Conservation (phyloP, 2,329 filamentous ascomycete species). For the Microsporum ferrugineum region DNA sequence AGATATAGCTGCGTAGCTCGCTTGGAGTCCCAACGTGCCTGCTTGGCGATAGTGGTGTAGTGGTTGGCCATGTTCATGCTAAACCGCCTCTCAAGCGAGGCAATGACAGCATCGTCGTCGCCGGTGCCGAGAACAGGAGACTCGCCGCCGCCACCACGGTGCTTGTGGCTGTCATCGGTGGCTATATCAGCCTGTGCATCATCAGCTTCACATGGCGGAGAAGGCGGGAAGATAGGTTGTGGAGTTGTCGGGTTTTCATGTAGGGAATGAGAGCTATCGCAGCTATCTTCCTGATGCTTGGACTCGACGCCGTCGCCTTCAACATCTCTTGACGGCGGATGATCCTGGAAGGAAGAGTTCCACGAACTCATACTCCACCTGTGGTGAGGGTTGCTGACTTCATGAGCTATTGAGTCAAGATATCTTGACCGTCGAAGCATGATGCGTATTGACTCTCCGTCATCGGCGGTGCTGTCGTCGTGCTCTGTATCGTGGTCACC, state of each 20-base stretch:
- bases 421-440: conserved; percentile 41
- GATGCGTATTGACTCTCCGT: conserved; percentile 46
- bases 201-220: not conserved
- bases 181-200: not conserved
- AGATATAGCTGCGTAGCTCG: conserved; percentile 46
- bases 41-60: conserved; percentile 44
- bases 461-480: conserved; percentile 25
- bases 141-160: not conserved
- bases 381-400: conserved; percentile 23
- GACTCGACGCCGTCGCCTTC: not conserved
- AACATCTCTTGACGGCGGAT: not conserved
- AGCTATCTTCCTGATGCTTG: conserved; percentile 5
- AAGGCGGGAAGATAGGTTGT: conserved; percentile 4
- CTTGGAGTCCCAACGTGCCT: conserved; percentile 44
- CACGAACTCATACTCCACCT: conserved; percentile 38
- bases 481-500: conserved; percentile 18
- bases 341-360: conserved; percentile 32
- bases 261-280: conserved; percentile 4
- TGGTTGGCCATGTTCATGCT: conserved; percentile 18
- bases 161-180: not conserved
- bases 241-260: conserved; percentile 7
- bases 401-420: conserved; percentile 23
- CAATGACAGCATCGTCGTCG: not conserved
- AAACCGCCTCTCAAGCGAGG: conserved; percentile 6
- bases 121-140: not conserved